A percentile compares a stretch with the other conserved stretches of the same genome.
Evolutionary conservation across 352 stramenopile genomes (phyloP).

Genomic region (Elongisporangium senticosum): DNA sequence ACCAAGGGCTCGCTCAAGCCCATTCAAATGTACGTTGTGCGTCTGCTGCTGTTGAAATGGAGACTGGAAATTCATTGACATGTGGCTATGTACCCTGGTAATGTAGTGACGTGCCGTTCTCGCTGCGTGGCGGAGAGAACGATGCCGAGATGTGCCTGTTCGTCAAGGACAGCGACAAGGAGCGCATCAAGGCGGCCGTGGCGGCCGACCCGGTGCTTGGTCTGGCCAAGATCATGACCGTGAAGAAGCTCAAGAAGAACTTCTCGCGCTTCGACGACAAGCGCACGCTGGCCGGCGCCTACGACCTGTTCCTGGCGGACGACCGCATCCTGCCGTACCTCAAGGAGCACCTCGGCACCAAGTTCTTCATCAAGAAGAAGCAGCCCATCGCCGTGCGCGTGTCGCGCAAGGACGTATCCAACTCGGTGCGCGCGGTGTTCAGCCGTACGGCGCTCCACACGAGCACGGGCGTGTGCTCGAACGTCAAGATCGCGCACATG

Average conservation of each 20-base stretch:
- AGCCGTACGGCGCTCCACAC: constrained; percentile 82
- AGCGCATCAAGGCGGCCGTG: constrained; percentile 71
- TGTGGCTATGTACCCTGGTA: constrained; percentile 7
- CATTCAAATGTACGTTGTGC: constrained; percentile 48
- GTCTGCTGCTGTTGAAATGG: neutral
- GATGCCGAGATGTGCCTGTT: constrained; percentile 70
- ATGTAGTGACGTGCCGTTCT: constrained; percentile 50
- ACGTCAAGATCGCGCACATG: constrained; percentile 80
- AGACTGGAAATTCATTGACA: neutral
- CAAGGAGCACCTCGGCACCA: constrained; percentile 56
- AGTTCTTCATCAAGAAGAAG: constrained; percentile 81
- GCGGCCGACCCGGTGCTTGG: constrained; percentile 45
- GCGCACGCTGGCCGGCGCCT: constrained; percentile 61
- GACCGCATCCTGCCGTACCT: constrained; percentile 74
- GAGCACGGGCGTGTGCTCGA: constrained; percentile 81
- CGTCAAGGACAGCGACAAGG: constrained; percentile 83
- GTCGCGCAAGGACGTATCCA: constrained; percentile 54
- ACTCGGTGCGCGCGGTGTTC: constrained; percentile 36
- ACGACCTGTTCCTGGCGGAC: constrained; percentile 73
- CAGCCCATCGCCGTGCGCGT: constrained; percentile 69
- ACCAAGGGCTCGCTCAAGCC: constrained; percentile 64
- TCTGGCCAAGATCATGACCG: constrained; percentile 65
- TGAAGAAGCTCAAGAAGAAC: constrained; percentile 83
- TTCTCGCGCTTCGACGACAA: constrained; percentile 74
- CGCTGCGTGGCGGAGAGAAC: constrained; percentile 39